Evolutionary conservation across 495 filamentous ascomycete genomes (phyloP).

Genomic region (Stereocaulon alpinum): DNA sequence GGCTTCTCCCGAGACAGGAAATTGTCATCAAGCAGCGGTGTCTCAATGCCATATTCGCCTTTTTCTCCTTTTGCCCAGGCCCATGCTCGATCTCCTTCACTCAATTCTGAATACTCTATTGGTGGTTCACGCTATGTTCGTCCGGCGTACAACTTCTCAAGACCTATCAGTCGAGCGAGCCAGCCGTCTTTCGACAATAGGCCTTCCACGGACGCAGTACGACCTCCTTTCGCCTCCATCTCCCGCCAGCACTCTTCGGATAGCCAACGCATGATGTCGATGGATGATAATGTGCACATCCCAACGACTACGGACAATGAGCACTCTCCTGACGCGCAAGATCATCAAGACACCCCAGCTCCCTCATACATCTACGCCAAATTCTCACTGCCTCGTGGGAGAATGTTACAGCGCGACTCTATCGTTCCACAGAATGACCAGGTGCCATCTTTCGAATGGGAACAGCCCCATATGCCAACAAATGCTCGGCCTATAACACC

Average conservation of each 20-base stretch:
- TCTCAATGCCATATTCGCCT: slow-evolving; percentile 52
- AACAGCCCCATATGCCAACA: slow-evolving; percentile 43
- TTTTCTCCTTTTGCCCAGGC: slow-evolving; percentile 47
- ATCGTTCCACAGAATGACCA: slow-evolving; percentile 51
- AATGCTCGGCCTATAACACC: slow-evolving; percentile 28
- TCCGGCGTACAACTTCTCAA: slow-evolving; percentile 84
- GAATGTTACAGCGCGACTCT: slow-evolving; percentile 61
- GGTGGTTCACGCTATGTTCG: slow-evolving; percentile 53
- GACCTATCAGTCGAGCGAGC: slow-evolving; percentile 67
- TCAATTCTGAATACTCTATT: slow-evolving; percentile 64
- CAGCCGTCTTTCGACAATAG: slow-evolving; percentile 32
- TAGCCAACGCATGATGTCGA: slow-evolving; percentile 32
- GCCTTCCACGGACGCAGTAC: slow-evolving; percentile 25
- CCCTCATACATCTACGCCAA: slow-evolving; percentile 77
- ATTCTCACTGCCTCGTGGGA: slow-evolving; percentile 72
- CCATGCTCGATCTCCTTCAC: slow-evolving; percentile 64
- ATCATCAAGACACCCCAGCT: slow-evolving; percentile 37
- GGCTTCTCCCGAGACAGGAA: slow-evolving; percentile 46
- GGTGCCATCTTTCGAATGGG: slow-evolving; percentile 50
- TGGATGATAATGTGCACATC: slow-evolving; percentile 50
- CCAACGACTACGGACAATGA: slow-evolving; percentile 56
- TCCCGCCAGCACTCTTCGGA: slow-evolving; percentile 31
- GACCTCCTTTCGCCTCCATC: slow-evolving; percentile 11
- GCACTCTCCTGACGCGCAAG: slow-evolving; percentile 38
- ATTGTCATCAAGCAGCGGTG: slow-evolving; percentile 54